Base-by-base conservation (phyloP, 2,329 filamentous ascomycete genomes). In the Chaetomium strumarium region DNA sequence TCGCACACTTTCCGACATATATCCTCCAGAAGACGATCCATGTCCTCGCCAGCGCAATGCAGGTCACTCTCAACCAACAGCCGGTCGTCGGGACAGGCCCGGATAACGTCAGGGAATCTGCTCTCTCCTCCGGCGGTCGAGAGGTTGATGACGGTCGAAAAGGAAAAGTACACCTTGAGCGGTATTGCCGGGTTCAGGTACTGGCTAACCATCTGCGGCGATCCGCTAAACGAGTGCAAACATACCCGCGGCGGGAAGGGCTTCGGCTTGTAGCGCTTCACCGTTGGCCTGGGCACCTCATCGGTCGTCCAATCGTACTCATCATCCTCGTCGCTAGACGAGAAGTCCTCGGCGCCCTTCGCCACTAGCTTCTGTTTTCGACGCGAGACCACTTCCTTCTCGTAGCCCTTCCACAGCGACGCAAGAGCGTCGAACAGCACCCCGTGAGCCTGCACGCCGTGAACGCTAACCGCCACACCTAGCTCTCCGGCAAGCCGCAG, bases 21-120 rank as follows among this genome's bases (percentile, higher is more conserved):
- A 42, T 87, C 79, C 65, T 92, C 87, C 12, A 99, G 71, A 54
- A 81, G 72, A 2, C 72, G 69, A 65, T 97, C 93, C 88, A 97
- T 95, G 46, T 77, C 72, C 1, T 83, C 75, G 0, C 93, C 93
- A 0, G 92, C 93, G 17, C 73, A 79, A 67, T 97, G 89, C 53
- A 96, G 67, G 68, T 99, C 93, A 66, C 90, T 97, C 70, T 99
- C 93, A 2, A 95, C 77, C 17, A 99, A 75, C 12, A 99, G 73
- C 49, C 84, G 78, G 60, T 92, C 80, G 58, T 90, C 86, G 0
- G 93, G 92, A 3, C 95, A 76, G 2, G 79, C 78, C 55, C 78
- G 80, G 44, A 97, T 77, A 17, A 90, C 83, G 20, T 80, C 76
- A 4, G 80, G 80, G 51, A 84, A 80, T 61, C 73, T 74, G 41